phyloP scores from a whole-genome alignment of 78 protist genomes.

The Dictyostelium intermedium region DNA sequence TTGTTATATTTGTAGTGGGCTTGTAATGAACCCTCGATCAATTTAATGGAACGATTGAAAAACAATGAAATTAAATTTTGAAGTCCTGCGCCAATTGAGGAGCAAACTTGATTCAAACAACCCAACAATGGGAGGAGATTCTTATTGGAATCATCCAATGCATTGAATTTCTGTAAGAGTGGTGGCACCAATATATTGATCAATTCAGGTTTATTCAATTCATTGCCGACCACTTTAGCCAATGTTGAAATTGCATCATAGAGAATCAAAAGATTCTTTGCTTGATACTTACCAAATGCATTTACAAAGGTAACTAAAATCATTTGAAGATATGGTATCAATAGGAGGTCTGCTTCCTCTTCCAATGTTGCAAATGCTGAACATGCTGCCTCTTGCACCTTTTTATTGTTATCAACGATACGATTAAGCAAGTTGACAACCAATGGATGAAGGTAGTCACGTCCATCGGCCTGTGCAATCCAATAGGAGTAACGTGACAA shows the following conservation, averaged over 20 bases:
- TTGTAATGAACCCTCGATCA: conserved; percentile 50
- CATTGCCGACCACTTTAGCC: conserved; percentile 85
- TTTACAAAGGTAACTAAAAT: conserved; percentile 72
- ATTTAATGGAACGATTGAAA: conserved; percentile 36
- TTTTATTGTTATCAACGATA: conserved; percentile 85
- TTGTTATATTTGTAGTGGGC: not conserved
- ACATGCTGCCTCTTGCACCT: conserved; percentile 95
- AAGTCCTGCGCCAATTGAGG: conserved; percentile 78
- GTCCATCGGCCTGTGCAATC: conserved; percentile 17
- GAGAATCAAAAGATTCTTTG: conserved; percentile 87
- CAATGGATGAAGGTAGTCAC: not conserved
- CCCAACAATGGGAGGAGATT: conserved; percentile 89
- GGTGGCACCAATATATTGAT: conserved; percentile 84
- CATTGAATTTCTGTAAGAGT: conserved; percentile 82
- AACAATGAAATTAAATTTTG: conserved; percentile 17
- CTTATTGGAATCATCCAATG: conserved; percentile 74
- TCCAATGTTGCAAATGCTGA: conserved; percentile 90
- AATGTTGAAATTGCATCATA: conserved; percentile 91
- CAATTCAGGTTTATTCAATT: conserved; percentile 79
- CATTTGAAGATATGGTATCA: conserved; percentile 72
- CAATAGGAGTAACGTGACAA: conserved; percentile 81
- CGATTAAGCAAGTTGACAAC: conserved; percentile 77
- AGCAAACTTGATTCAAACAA: conserved; percentile 88
- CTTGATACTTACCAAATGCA: conserved; percentile 87
- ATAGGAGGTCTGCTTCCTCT: conserved; percentile 77